These are phyloP conservation scores for Erodium texanum DNA, from an alignment of 441 rosid species.

Conservation along the genomic window DNA sequence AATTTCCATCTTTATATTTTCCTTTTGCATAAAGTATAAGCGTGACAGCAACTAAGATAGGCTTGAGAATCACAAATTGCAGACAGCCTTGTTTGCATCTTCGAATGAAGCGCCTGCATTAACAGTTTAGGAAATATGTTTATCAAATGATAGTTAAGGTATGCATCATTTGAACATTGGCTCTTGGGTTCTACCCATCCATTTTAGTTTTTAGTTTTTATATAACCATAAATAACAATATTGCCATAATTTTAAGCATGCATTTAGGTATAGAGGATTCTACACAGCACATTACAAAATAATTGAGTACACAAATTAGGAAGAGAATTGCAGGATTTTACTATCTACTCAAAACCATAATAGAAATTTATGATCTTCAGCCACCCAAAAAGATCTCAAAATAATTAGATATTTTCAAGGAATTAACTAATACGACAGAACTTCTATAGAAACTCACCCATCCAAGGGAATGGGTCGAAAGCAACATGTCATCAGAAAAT, in stretches of 20 bases:
- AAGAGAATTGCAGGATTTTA: no score
- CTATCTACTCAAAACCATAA: no score
- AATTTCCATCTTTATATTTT: constrained; percentile 89
- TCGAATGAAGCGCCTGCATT: constrained; percentile 79
- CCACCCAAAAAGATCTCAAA: background rate
- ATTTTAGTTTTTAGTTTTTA: background rate
- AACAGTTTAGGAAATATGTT: constrained; percentile 10
- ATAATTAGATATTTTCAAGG: background rate
- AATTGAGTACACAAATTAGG: background rate
- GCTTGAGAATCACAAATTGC: constrained; percentile 95
- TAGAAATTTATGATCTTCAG: background rate
- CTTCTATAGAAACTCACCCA: background rate
- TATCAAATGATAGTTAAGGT: constrained; percentile 16
- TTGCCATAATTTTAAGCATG: background rate
- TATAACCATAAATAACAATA: background rate
- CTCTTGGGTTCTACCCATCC: background rate
- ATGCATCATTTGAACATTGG: background rate
- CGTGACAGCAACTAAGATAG: constrained; percentile 70
- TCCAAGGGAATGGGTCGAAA: background rate
- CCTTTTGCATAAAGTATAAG: constrained; percentile 87
- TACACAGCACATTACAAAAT: background rate
- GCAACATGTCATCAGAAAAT: background rate
- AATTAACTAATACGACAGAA: background rate
- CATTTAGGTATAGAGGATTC: background rate
- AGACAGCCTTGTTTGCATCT: constrained; percentile 97